Evolutionary conservation across 2,329 filamentous ascomycete genomes (phyloP), one percentile per base, ranked within the genome.

Genomic region (Pezicula neosporulosa): DNA sequence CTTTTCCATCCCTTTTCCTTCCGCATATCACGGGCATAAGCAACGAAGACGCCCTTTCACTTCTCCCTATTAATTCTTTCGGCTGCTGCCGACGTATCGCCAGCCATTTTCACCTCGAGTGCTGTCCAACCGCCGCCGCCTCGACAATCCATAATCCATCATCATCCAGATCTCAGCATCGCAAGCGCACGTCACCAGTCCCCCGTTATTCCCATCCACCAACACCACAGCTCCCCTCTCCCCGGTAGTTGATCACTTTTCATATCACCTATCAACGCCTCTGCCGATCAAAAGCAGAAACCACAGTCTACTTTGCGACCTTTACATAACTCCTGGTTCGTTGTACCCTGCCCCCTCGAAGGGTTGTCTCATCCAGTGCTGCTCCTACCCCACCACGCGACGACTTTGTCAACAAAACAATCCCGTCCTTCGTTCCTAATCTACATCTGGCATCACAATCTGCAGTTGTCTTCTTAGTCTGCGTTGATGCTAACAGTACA

Each of bases 11-110:
- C 41, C 41, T 10, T 44, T 27, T 30, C 27, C 42, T 28, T 48
- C 36, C 19, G 27, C 39, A 35, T 38, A 36, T 24, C 39, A 21
- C 36, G 39, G 47, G 47, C 47, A 48, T 41, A 48, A 48, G 47
- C 47, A 48, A 48, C 47, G 38, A 48, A 48, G 47, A 48, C 47
- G 47, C 47, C 47, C 39, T 36, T 42, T 42, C 21, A 8, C 38
- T 48, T 47, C 18, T 21, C 35, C 19, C 6, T 44, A n/a, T 44
- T 47, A 30, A 36, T 24, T 47, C 28, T 36, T 36, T 24, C 28
- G 30, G 28, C 13, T 37, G 19, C 19, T 35, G 21, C 16, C 28
- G 30, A 24, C 7, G 6, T 33, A 13, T 47, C 19, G 19, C 24
- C 28, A 19, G 13, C n/a, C 44, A 30, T 18, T 30, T 28, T 45